Evolutionary conservation across 73 alveolate species (phyloP).

Genomic region (Paramecium caudatum): DNA sequence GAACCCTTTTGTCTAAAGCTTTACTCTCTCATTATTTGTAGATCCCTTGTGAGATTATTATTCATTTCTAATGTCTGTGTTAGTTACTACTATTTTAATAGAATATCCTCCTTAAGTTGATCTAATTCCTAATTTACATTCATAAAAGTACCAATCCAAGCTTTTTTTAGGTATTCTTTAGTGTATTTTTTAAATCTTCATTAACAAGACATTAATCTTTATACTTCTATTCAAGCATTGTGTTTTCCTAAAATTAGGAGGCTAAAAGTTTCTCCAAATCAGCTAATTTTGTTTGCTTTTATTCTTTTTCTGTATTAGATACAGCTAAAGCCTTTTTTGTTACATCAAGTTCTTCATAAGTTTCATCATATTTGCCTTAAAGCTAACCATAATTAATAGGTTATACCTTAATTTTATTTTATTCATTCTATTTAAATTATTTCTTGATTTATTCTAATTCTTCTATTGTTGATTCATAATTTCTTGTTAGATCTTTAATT

Average conservation of each 20-base stretch:
- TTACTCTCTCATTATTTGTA: neutral
- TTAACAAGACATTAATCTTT: neutral
- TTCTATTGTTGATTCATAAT: neutral
- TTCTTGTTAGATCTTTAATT: neutral
- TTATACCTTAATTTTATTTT: slow-evolving; percentile 11
- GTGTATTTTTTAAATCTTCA: neutral
- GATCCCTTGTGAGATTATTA: neutral
- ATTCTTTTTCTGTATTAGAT: neutral
- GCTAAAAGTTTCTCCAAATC: neutral
- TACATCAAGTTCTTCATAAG: neutral
- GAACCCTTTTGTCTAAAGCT: neutral
- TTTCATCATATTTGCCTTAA: neutral
- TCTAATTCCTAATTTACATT: neutral
- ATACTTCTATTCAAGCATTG: neutral
- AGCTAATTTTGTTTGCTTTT: neutral
- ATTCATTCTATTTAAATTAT: neutral
- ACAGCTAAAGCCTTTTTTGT: neutral
- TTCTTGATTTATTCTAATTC: slow-evolving; percentile 5
- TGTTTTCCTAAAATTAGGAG: neutral
- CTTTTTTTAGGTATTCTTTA: neutral
- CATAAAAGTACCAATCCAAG: neutral
- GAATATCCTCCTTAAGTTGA: neutral
- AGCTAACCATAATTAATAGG: neutral
- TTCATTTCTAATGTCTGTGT: neutral
- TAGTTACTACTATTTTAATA: neutral